phyloP scores from a whole-genome alignment of 371 early-diverging fungal species.

The Fennellomyces sp. region DNA sequence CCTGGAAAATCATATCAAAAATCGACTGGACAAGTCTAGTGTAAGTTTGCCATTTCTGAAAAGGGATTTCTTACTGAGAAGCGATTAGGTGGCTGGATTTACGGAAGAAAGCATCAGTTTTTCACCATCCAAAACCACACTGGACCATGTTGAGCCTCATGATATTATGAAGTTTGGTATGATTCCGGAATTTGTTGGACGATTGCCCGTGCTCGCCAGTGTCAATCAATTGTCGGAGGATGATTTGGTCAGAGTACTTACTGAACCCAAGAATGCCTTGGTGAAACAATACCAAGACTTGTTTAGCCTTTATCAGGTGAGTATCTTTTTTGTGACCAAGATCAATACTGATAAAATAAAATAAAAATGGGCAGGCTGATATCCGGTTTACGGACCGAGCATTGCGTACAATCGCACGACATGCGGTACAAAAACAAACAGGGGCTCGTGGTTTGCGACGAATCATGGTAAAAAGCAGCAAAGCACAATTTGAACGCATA shows the following conservation, averaged over 20 bases:
- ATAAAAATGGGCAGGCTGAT: slow-evolving; percentile 19
- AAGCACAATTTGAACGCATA: not conserved
- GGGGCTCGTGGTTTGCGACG: slow-evolving; percentile 83
- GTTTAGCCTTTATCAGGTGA: slow-evolving; percentile 62
- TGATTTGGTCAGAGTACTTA: slow-evolving; percentile 70
- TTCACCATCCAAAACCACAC: slow-evolving; percentile 4
- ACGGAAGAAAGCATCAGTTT: not conserved
- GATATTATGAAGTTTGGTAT: slow-evolving; percentile 82
- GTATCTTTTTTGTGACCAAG: not conserved
- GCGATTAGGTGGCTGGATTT: not conserved
- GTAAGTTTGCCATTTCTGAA: slow-evolving; percentile 10
- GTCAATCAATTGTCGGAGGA: slow-evolving; percentile 63
- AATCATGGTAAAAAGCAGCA: slow-evolving; percentile 58
- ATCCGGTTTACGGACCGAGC: slow-evolving; percentile 69
- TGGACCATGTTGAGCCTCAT: slow-evolving; percentile 72
- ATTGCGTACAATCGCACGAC: slow-evolving; percentile 63
- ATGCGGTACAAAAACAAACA: slow-evolving; percentile 74
- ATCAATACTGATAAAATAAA: not conserved
- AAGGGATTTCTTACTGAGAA: not conserved
- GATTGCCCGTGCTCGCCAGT: slow-evolving; percentile 77
- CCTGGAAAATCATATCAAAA: slow-evolving; percentile 72
- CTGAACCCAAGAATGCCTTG: slow-evolving; percentile 78
- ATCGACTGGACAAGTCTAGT: slow-evolving; percentile 65
- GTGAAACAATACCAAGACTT: slow-evolving; percentile 76
- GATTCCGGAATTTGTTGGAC: slow-evolving; percentile 86